phyloP scores from a whole-genome alignment of 441 rosid genomes.

The Gossypium laxum region DNA sequence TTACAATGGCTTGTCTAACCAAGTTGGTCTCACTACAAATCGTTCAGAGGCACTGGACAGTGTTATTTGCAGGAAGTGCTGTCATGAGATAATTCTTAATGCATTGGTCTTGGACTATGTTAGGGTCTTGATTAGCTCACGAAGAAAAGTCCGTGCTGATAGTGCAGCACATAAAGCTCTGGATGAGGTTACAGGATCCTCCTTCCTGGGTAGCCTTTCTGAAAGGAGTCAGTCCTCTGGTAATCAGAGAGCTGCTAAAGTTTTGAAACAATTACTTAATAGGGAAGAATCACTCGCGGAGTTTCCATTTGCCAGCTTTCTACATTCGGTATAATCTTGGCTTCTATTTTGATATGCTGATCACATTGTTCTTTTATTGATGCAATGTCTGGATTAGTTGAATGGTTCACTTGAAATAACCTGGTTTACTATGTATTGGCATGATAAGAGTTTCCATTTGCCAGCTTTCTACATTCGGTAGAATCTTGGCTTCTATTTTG shows the following conservation, averaged over 20 bases:
- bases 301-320: conserved; percentile 82
- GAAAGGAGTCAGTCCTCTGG: conserved; percentile 36
- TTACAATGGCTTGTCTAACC: conserved; percentile 31
- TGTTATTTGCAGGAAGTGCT: conserved; percentile 69
- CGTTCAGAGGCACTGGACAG: conserved; percentile 47
- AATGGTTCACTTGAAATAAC: background rate
- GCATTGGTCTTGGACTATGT: conserved; percentile 74
- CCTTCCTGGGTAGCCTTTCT: conserved; percentile 29
- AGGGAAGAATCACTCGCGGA: conserved; percentile 82
- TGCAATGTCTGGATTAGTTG: conserved; percentile 1
- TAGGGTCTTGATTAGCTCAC: conserved; percentile 70
- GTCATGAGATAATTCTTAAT: conserved; percentile 59
- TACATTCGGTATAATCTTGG: conserved; percentile 52
- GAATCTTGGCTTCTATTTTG: conserved; percentile 9
- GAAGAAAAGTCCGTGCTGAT: conserved; percentile 70
- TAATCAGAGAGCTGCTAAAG: conserved; percentile 22
- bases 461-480: conserved; percentile 82
- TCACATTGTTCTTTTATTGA: background rate
- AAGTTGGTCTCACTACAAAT: conserved; percentile 42
- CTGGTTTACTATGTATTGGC: background rate
- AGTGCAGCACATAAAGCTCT: conserved; percentile 59
- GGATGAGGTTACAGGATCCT: conserved; percentile 51
- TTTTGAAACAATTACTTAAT: conserved; percentile 41
- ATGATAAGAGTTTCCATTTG: conserved; percentile 42
- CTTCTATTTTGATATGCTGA: background rate